phyloP scores from a whole-genome alignment of 257 asterid genomes.

The Hygrophila difformis region DNA sequence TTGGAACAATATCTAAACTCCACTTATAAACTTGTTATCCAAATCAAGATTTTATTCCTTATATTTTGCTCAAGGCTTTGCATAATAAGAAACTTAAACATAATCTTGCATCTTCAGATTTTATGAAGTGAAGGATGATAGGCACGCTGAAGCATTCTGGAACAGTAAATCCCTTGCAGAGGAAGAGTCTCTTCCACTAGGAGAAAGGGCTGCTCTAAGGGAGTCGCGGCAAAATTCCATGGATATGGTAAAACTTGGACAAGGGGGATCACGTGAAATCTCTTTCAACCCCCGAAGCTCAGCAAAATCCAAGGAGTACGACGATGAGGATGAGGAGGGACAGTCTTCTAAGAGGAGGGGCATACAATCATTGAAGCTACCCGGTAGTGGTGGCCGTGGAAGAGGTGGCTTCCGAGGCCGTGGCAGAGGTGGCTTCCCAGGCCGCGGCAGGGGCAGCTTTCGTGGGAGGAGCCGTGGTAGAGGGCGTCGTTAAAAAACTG shows the following conservation, averaged over 20 bases:
- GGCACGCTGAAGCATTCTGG: constrained; percentile 88
- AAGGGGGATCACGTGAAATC: constrained; percentile 79
- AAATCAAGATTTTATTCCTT: too few relatives aligned
- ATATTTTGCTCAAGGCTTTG: too few relatives aligned
- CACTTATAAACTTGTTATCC: too few relatives aligned
- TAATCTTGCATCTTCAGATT: constrained; percentile 33
- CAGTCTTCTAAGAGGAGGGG: constrained; percentile 61
- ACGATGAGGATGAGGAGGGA: constrained; percentile 35
- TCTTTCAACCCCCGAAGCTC: constrained; percentile 63
- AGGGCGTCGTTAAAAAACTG: constrained; percentile 21
- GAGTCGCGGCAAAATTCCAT: constrained; percentile 18
- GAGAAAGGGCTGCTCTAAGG: constrained; percentile 56
- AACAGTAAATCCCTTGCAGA: constrained; percentile 52
- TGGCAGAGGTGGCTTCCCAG: too few relatives aligned
- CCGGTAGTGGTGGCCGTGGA: constrained; percentile 40
- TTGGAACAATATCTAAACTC: too few relatives aligned
- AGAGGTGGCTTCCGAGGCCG: too few relatives aligned
- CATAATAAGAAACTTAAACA: too few relatives aligned
- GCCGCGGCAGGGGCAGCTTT: constrained; percentile 25
- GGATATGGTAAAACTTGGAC: constrained; percentile 57
- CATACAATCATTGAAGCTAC: constrained; percentile 56
- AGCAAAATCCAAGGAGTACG: constrained; percentile 49
- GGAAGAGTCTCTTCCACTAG: constrained; percentile 76
- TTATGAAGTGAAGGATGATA: constrained; percentile 80
- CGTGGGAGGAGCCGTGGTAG: constrained; percentile 24